Evolutionary conservation across 208 protist species (phyloP).

Genomic region (Trypanosoma conorhini): DNA sequence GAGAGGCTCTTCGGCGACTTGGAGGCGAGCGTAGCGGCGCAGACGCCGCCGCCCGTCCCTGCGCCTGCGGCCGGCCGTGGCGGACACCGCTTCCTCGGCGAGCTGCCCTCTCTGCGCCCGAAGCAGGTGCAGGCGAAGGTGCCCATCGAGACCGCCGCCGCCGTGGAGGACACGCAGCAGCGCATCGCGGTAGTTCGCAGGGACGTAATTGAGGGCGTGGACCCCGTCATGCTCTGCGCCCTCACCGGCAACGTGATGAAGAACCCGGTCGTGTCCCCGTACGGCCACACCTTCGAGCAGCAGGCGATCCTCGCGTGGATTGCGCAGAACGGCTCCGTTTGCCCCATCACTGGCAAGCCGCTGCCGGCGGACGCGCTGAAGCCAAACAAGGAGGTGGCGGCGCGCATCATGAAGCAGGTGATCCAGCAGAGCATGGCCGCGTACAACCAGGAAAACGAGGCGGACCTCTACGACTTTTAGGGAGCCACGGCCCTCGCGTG

Average conservation of each 20-base stretch:
- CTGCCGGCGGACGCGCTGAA: conserved; percentile 58
- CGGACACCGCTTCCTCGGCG: conserved; percentile 46
- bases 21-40: conserved; percentile 36
- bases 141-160: conserved; percentile 70
- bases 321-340: conserved; percentile 86
- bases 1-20: conserved; percentile 53
- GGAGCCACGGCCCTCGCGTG: neutral
- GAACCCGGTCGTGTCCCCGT: conserved; percentile 87
- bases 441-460: conserved; percentile 58
- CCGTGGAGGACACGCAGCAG: conserved; percentile 46
- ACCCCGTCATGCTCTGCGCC: conserved; percentile 73
- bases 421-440: conserved; percentile 74
- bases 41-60: conserved; percentile 22
- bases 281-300: conserved; percentile 90
- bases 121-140: conserved; percentile 59
- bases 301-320: conserved; percentile 86
- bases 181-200: conserved; percentile 42
- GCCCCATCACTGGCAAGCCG: conserved; percentile 89
- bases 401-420: conserved; percentile 82
- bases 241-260: conserved; percentile 91
- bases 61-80: neutral
- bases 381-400: conserved; percentile 65
- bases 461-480: conserved; percentile 92
- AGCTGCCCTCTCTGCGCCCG: conserved; percentile 59
- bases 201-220: conserved; percentile 58